Percentiles rank a stretch among this genome's conserved stretches.
These are phyloP conservation scores for Coemansia sp. DNA, from an alignment of 192 early-diverging fungal genomes.

Conservation along the genomic window DNA sequence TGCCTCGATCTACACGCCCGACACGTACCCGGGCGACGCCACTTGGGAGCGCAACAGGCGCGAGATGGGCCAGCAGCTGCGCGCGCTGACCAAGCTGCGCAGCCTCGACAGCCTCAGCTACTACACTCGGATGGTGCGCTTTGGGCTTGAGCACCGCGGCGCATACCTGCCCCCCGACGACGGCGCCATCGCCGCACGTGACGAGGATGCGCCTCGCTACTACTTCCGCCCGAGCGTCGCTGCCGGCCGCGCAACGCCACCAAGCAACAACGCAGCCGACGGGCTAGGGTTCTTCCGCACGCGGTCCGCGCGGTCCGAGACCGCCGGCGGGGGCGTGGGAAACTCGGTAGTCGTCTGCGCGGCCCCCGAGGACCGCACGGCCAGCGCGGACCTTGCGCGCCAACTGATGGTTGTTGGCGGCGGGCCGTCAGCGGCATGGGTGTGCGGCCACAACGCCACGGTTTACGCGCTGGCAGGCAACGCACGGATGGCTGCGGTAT, in stretches of 20 bases:
- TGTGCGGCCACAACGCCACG: slow-evolving; percentile 44
- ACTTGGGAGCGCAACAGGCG: slow-evolving; percentile 25
- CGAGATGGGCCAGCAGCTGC: slow-evolving; percentile 48
- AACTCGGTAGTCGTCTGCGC: slow-evolving; percentile 26
- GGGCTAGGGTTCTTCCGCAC: neutral
- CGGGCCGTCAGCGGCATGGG: slow-evolving; percentile 5
- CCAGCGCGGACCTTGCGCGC: slow-evolving; percentile 28
- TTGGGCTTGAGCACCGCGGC: slow-evolving; percentile 37
- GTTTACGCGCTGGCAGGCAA: slow-evolving; percentile 23
- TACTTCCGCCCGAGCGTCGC: slow-evolving; percentile 32
- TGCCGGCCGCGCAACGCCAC: neutral
- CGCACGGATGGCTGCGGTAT: slow-evolving; percentile 29
- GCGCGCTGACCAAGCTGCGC: slow-evolving; percentile 40
- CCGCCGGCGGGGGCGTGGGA: slow-evolving; percentile 24
- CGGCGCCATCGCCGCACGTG: slow-evolving; percentile 25
- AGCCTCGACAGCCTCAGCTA: slow-evolving; percentile 23
- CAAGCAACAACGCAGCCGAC: neutral
- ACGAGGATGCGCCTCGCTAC: slow-evolving; percentile 48
- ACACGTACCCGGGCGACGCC: slow-evolving; percentile 33
- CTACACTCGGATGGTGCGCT: slow-evolving; percentile 45
- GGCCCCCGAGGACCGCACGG: slow-evolving; percentile 25
- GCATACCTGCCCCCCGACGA: slow-evolving; percentile 26
- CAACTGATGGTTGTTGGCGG: slow-evolving; percentile 35
- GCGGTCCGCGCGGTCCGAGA: neutral
- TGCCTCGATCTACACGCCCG: slow-evolving; percentile 43